Percentiles rank a stretch among this genome's conserved stretches.
phyloP scores from a whole-genome alignment of 208 protist genomes.

The Phytomonas sp. region DNA sequence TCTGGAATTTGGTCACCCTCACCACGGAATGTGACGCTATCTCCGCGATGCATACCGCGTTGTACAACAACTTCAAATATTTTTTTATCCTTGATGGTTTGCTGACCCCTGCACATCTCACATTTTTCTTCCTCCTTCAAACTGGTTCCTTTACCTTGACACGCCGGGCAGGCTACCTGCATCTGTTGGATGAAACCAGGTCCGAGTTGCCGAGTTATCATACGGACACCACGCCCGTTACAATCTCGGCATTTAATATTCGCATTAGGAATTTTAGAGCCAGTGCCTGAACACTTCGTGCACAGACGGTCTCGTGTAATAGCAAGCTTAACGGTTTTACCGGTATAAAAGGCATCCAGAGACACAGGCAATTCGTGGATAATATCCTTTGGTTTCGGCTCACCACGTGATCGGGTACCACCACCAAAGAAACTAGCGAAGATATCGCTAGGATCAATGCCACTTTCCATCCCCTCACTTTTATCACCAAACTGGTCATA shows the following conservation, averaged over 20 bases:
- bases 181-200: constrained; percentile 97
- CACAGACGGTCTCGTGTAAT: constrained; percentile 91
- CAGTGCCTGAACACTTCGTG: constrained; percentile 75
- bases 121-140: constrained; percentile 94
- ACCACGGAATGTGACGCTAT: constrained; percentile 94
- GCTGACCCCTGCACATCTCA: constrained; percentile 90
- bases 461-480: constrained; percentile 90
- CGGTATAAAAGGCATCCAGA: constrained; percentile 97
- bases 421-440: constrained; percentile 89
- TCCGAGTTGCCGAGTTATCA: constrained; percentile 91
- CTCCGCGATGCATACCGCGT: constrained; percentile 93
- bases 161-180: constrained; percentile 89
- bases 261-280: constrained; percentile 60
- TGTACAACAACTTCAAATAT: constrained; percentile 97
- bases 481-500: constrained; percentile 98
- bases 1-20: constrained; percentile 96
- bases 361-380: constrained; percentile 89
- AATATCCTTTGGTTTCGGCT: constrained; percentile 94
- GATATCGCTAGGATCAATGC: constrained; percentile 84
- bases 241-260: constrained; percentile 90
- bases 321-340: constrained; percentile 94
- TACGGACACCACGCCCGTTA: constrained; percentile 87
- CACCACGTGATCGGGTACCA: constrained; percentile 67
- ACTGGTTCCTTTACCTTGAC: constrained; percentile 89
- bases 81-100: constrained; percentile 94